phyloP scores from a whole-genome alignment of 2,329 filamentous ascomycete species.

The Periconia digitata region DNA sequence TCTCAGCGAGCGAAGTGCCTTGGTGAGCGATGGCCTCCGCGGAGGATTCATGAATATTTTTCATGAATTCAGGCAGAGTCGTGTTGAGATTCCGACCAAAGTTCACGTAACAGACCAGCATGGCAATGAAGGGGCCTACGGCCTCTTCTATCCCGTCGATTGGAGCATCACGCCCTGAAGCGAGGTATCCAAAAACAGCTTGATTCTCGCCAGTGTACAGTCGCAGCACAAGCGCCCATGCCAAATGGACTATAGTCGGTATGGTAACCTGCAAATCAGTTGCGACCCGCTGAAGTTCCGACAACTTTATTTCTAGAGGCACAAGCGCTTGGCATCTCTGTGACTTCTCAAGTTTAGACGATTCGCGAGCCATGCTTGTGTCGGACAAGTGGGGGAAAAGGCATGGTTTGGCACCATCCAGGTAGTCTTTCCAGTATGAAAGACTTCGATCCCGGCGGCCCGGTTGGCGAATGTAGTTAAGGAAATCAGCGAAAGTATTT shows the following conservation, averaged over 20 bases:
- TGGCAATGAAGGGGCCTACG: constrained; percentile 47
- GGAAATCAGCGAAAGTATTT: constrained; percentile 14
- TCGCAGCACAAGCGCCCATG: constrained; percentile 37
- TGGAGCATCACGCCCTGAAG: constrained; percentile 44
- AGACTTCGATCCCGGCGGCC: not conserved
- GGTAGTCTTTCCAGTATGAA: constrained; percentile 45
- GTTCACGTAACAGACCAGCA: constrained; percentile 45
- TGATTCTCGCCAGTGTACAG: constrained; percentile 30
- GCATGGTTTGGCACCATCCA: constrained; percentile 49
- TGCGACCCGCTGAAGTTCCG: constrained; percentile 35
- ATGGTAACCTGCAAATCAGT: constrained; percentile 47
- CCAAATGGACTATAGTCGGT: constrained; percentile 53
- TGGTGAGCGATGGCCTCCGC: constrained; percentile 52
- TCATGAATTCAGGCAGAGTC: constrained; percentile 44
- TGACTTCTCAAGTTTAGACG: constrained; percentile 43
- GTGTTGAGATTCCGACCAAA: constrained; percentile 37
- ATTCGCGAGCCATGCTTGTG: constrained; percentile 20
- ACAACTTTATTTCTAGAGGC: constrained; percentile 25
- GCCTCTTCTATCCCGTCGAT: constrained; percentile 47
- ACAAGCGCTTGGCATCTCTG: constrained; percentile 39
- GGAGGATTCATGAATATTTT: constrained; percentile 50
- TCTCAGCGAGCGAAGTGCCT: constrained; percentile 47
- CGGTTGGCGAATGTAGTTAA: constrained; percentile 6
- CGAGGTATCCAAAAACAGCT: constrained; percentile 48
- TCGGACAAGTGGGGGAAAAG: constrained; percentile 47